Base-by-base conservation (phyloP, 1,284 basidiomycete genomes). In the Irpex rosettiformis region DNA sequence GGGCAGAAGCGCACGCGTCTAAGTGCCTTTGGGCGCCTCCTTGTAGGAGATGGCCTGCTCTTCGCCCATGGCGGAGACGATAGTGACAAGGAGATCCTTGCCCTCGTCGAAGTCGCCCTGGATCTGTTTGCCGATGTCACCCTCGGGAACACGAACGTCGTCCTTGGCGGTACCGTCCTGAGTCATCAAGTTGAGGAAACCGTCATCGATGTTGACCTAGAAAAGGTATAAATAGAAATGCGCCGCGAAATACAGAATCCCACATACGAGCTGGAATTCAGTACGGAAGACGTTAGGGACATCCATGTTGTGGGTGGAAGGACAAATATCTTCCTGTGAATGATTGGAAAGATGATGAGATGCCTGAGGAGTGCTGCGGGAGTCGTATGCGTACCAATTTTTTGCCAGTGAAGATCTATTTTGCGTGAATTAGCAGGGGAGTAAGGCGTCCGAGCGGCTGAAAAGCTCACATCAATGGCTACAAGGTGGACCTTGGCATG, bases 401-500 rank as follows among this genome's bases (percentile, higher is more conserved):
- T 85, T 96, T 96, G 70, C 84, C 85, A 67, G 94, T 97, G 84
- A 97, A 97, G 78, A 97, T 96, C 94, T 95, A 25, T 16, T 37
- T 59, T n/a, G 47, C 21, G 33, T 53, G 67, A 6, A 37, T 7
- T 16, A 60, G 51, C 45, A 42, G 28, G 49, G 55, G 48, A 45
- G 65, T 57, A 24, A 57, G 57, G 56, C 58, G 59, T 40, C 56
- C 24, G 21, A 33, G 55, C 54, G 54, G 58, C 45, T 43, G n/a
- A 4, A 27, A 53, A 54, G 49, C 92, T 69, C 73, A 96, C 96
- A 81, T 99, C 97, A 74, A 91, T 91, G 74, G 89, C 97, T 71
- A 98, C 87, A 68, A 99, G 85, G 81, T 99, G 94, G 74, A 98
- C 96, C 82, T 99, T 99, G 78, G 97, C 96, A 84, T 99, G 97